Evolutionary conservation across 1,284 basidiomycete genomes (phyloP).

Genomic region (Tilletiopsis washingtonensis): DNA sequence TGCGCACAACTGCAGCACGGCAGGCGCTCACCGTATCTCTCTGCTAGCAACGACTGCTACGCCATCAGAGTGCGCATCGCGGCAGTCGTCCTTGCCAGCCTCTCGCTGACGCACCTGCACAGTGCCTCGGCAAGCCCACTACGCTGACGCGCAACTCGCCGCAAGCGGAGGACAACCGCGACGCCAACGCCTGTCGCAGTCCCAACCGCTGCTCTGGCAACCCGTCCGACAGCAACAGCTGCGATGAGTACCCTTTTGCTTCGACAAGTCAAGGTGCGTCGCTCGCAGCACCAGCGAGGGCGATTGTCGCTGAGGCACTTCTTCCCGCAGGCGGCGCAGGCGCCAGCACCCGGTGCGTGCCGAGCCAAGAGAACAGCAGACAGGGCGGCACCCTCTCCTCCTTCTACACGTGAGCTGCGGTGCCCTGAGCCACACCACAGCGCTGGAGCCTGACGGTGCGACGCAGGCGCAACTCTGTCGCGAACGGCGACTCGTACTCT

Average conservation of each 20-base stretch:
- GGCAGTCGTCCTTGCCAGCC: neutral
- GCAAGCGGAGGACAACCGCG: conserved; percentile 17
- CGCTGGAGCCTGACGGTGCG: no score
- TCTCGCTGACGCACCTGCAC: conserved; percentile 7
- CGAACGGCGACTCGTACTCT: conserved; percentile 21
- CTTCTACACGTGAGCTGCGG: no score
- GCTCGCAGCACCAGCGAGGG: no score
- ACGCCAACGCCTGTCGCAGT: conserved; percentile 18
- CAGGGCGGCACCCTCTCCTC: neutral
- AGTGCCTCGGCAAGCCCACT: conserved; percentile 21
- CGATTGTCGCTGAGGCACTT: no score
- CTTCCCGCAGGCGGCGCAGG: no score
- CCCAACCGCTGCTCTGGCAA: conserved; percentile 28
- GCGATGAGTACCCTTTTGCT: neutral
- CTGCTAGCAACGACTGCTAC: conserved; percentile 19
- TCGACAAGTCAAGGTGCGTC: no score
- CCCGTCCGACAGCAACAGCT: neutral
- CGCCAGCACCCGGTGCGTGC: neutral
- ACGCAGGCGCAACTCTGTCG: conserved; percentile 2
- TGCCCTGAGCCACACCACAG: no score
- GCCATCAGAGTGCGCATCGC: neutral
- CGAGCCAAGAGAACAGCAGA: neutral
- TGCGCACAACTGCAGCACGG: no score
- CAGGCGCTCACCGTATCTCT: no score
- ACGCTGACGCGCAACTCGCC: conserved; percentile 26